Conservation (phyloP, 2,329 filamentous ascomycete genomes). For the Metarhizium rileyi region DNA sequence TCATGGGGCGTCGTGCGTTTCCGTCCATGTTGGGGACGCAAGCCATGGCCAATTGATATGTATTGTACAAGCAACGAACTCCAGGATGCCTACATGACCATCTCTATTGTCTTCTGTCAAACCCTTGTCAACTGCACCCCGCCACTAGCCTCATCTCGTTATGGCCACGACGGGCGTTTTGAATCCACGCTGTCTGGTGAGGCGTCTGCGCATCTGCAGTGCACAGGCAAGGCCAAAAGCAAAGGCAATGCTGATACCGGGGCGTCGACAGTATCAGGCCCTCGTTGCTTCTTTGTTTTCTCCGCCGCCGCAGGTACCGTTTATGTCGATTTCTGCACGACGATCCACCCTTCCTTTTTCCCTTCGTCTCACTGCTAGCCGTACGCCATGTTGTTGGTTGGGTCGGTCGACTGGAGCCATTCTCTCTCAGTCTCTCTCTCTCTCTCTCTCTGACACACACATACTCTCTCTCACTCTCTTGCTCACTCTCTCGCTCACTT, state of each 20-base stretch:
- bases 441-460: no score
- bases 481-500: constrained; percentile 5
- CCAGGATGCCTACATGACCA: not conserved
- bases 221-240: constrained; percentile 9
- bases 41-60: constrained; percentile 3
- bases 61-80: constrained; percentile 2
- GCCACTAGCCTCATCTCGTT: constrained; percentile 7
- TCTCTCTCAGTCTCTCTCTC: no score
- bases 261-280: constrained; percentile 9
- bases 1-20: not conserved
- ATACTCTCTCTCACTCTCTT: no score
- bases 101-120: constrained; percentile 9
- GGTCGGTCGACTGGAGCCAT: no score
- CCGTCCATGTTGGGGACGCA: not conserved
- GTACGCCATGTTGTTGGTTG: constrained; percentile 11
- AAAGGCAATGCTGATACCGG: constrained; percentile 3
- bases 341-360: constrained; percentile 14
- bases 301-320: constrained; percentile 20
- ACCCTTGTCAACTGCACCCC: constrained; percentile 4
- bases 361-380: constrained; percentile 14
- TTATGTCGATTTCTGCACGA: constrained; percentile 20
- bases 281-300: constrained; percentile 12
- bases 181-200: not conserved
- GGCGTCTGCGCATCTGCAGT: constrained; percentile 6
- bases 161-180: not conserved